Conservation (phyloP, 1,284 basidiomycete genomes). For the Cryptococcus sp. region DNA sequence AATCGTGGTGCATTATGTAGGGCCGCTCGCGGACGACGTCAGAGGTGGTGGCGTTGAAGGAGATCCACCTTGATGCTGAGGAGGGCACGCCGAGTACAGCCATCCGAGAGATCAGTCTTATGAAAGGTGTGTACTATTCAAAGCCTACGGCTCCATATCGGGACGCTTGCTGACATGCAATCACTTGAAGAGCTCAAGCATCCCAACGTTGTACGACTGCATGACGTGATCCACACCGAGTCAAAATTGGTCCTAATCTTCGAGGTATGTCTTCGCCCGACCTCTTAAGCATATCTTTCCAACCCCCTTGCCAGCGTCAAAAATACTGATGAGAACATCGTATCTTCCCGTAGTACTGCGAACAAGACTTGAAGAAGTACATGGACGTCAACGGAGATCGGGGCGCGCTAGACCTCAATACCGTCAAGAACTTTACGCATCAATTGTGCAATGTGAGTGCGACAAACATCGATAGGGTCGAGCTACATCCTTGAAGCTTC, state of each 20-base stretch:
- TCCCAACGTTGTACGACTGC: slow-evolving; percentile 89
- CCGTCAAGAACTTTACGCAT: slow-evolving; percentile 68
- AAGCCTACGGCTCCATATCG: neutral
- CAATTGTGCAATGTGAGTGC: slow-evolving; percentile 46
- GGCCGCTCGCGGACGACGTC: slow-evolving; percentile 70
- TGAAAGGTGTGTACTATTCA: slow-evolving; percentile 64
- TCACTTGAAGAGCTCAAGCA: slow-evolving; percentile 75
- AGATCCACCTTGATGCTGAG: slow-evolving; percentile 96
- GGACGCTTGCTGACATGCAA: neutral
- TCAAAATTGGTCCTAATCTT: slow-evolving; percentile 96
- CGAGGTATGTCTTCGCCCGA: slow-evolving; percentile 67
- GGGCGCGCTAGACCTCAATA: slow-evolving; percentile 66
- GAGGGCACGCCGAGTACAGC: slow-evolving; percentile 98
- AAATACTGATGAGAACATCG: neutral
- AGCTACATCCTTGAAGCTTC: slow-evolving; percentile 54
- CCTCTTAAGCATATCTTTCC: neutral
- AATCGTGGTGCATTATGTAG: slow-evolving; percentile 53
- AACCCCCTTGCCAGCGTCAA: neutral
- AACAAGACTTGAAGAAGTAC: slow-evolving; percentile 84
- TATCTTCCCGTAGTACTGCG: slow-evolving; percentile 41
- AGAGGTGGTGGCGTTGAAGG: slow-evolving; percentile 87
- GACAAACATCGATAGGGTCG: neutral
- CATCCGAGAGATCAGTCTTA: slow-evolving; percentile 92
- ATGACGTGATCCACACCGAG: slow-evolving; percentile 97
- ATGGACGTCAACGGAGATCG: slow-evolving; percentile 84